Evolutionary conservation across 768 basidiomycete species (phyloP).

Genomic region (Lentinula aciculospora): DNA sequence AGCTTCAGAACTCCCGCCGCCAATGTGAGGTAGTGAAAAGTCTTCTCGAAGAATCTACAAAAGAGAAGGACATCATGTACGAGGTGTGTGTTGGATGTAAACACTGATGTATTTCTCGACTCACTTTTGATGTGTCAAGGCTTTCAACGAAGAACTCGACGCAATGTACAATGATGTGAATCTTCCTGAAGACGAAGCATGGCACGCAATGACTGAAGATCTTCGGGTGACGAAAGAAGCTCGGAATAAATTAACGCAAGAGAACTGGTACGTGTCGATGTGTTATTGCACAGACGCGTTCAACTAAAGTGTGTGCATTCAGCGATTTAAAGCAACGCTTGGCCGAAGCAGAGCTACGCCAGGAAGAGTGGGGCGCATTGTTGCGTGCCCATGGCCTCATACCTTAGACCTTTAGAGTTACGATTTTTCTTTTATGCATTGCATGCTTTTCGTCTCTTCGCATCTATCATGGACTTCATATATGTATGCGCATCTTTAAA

Average conservation of each 20-base stretch:
- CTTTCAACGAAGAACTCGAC: slow-evolving; percentile 92
- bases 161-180: slow-evolving; percentile 84
- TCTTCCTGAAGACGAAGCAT: slow-evolving; percentile 80
- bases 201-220: slow-evolving; percentile 70
- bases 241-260: slow-evolving; percentile 66
- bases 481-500: slow-evolving; percentile 1
- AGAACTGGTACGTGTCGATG: slow-evolving; percentile 64
- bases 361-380: slow-evolving; percentile 76
- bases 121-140: slow-evolving; percentile 34
- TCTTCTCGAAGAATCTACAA: slow-evolving; percentile 68
- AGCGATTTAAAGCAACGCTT: slow-evolving; percentile 69
- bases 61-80: slow-evolving; percentile 92
- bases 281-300: background rate
- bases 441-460: background rate
- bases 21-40: slow-evolving; percentile 79
- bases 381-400: slow-evolving; percentile 46
- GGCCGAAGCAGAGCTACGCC: slow-evolving; percentile 66
- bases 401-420: slow-evolving; percentile 17
- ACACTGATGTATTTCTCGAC: background rate
- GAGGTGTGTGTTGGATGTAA: slow-evolving; percentile 47
- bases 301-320: slow-evolving; percentile 8
- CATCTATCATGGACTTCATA: slow-evolving; percentile 9
- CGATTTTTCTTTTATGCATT: background rate
- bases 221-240: slow-evolving; percentile 69
- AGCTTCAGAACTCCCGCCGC: slow-evolving; percentile 63